phyloP scores from a whole-genome alignment of 345 rosid genomes.

The Cardamine resedifolia region DNA sequence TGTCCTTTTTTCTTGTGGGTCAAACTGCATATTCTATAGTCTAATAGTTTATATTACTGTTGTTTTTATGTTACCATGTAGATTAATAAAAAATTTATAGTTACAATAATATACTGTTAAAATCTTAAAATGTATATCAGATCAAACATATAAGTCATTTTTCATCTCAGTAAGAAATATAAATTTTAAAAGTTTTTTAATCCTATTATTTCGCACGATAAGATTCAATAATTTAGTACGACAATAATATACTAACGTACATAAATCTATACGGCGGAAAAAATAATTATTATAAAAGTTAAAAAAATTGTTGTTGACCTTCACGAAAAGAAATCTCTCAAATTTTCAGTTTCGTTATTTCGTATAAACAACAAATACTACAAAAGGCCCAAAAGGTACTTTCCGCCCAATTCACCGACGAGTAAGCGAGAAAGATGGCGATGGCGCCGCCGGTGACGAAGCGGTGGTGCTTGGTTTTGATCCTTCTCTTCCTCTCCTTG shows the following conservation, averaged over 20 bases:
- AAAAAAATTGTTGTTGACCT: constrained; percentile 24
- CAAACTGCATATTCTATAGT: too few species aligned
- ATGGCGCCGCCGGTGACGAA: constrained; percentile 66
- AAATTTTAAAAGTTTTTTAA: not conserved
- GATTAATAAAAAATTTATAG: too few species aligned
- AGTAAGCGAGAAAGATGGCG: constrained; percentile 49
- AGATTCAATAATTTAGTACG: not conserved
- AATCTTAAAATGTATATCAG: too few species aligned
- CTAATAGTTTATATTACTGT: too few species aligned
- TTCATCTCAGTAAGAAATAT: too few species aligned
- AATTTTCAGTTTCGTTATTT: not conserved
- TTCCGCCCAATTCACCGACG: constrained; percentile 23
- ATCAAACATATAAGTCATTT: too few species aligned
- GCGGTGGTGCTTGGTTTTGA: constrained; percentile 50
- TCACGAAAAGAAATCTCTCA: not conserved
- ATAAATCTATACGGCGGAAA: not conserved
- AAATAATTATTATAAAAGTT: not conserved
- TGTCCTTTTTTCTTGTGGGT: too few species aligned
- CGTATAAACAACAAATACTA: not conserved
- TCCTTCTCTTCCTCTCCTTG: constrained; percentile 42
- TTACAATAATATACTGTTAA: too few species aligned
- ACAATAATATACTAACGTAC: not conserved
- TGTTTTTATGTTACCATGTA: too few species aligned
- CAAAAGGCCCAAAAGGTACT: not conserved
- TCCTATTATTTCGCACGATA: constrained; percentile 30